Evolutionary conservation across 2,329 filamentous ascomycete species (phyloP), one percentile per base, ranked within the genome.

Genomic region (Claviceps maximensis): DNA sequence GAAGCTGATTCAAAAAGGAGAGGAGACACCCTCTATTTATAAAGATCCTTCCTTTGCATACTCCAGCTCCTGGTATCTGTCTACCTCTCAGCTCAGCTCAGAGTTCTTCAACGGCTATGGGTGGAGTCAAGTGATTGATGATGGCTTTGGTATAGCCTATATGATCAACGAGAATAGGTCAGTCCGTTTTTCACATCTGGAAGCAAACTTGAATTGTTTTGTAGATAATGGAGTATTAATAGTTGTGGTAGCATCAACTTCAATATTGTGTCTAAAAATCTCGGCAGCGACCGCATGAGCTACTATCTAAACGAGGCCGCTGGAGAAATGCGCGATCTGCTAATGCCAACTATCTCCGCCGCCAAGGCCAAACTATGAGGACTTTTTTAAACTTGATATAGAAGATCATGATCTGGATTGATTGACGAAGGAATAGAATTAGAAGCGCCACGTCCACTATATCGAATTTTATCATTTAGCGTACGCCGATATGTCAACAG

Each of bases 61-160:
- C 75, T 90, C 84, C 55, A 75, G 78, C 64, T 89, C 84, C 15
- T 98, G 93, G 93, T 95, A 83, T 71, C 76, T 98, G 55, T 91
- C 85, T 29, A 89, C 84, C 29, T 89, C 83, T 56, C 94, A 98
- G 74, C 74, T 98, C 67, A 93, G 86, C 71, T 90, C 85, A 36
- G 94, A 98, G 74, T 96, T 87, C 76, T 98, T 97, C 73, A 98
- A 98, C 68, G 93, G 94, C 25, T 98, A 98, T 70, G 93, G 93
- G 47, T 98, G 93, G 93, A 93, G 87, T 66, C 91, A 98, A 74
- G 93, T 98, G 51, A 86, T 97, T 53, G 90, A 97, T 64, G 87
- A 86, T 56, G 93, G 93, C 31, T 98, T 93, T 71, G 93, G 93
- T 59, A 95, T 98, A 65, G 93, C 93, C 41, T 98, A 98, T 69